Conservation (phyloP, 2,329 filamentous ascomycete species). For the Aspergillus neotritici region DNA sequence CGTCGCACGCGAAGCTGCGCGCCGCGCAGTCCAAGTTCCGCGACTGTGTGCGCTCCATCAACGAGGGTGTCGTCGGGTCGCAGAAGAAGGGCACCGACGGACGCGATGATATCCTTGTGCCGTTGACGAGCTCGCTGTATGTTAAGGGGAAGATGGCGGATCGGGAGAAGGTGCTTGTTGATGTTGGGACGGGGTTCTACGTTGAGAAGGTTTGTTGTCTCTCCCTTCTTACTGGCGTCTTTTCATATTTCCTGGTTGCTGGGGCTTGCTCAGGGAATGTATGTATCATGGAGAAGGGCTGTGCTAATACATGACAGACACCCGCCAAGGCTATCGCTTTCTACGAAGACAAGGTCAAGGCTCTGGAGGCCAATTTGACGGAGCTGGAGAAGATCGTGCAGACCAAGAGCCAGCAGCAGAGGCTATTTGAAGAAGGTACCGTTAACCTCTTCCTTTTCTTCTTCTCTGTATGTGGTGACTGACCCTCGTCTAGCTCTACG, state of each 20-base stretch:
- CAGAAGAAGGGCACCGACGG: slow-evolving; percentile 30
- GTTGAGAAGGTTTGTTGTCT: slow-evolving; percentile 69
- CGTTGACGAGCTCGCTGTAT: slow-evolving; percentile 89
- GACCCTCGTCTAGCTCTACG: slow-evolving; percentile 40
- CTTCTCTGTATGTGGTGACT: slow-evolving; percentile 8
- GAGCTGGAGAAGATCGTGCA: slow-evolving; percentile 64
- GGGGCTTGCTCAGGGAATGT: too few species aligned
- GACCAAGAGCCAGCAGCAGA: slow-evolving; percentile 75
- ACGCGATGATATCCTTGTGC: slow-evolving; percentile 67
- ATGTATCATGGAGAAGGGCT: neutral
- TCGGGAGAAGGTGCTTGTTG: slow-evolving; percentile 74
- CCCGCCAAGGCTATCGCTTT: slow-evolving; percentile 59
- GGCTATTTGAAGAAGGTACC: slow-evolving; percentile 80
- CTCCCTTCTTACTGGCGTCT: neutral
- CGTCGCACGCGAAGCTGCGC: slow-evolving; percentile 82
- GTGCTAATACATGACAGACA: slow-evolving; percentile 33
- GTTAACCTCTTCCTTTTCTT: slow-evolving; percentile 13
- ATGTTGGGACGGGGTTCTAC: slow-evolving; percentile 90
- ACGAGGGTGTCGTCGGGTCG: slow-evolving; percentile 47
- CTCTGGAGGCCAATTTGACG: slow-evolving; percentile 58
- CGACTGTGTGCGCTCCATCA: slow-evolving; percentile 78
- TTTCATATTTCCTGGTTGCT: neutral
- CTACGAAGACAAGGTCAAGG: slow-evolving; percentile 63
- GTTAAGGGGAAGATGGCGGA: slow-evolving; percentile 75
- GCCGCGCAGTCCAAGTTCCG: slow-evolving; percentile 86